phyloP scores from a whole-genome alignment of 2,329 filamentous ascomycete species.

The Alternaria ventricosa region DNA sequence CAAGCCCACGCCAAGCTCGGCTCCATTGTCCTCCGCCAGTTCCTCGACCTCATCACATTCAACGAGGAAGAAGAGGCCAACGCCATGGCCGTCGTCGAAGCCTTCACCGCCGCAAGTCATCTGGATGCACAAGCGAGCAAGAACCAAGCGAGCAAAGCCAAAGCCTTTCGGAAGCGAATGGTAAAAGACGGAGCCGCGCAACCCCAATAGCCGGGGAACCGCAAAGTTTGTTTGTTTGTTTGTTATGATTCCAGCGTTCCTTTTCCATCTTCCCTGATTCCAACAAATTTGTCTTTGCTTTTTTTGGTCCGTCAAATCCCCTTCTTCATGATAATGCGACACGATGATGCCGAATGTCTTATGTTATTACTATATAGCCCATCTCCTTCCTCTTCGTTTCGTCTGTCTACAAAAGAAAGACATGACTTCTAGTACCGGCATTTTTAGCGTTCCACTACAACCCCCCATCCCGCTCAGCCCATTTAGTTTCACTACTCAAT shows the following conservation, averaged over 20 bases:
- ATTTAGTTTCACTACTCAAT: constrained; percentile 8
- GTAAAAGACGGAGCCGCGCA: constrained; percentile 11
- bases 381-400: constrained; percentile 5
- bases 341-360: constrained; percentile 20
- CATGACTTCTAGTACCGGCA: not conserved
- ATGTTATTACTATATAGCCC: constrained; percentile 19
- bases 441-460: constrained; percentile 5
- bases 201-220: constrained; percentile 1
- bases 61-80: constrained; percentile 23
- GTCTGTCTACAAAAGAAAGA: too few species aligned
- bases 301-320: not conserved
- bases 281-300: constrained; percentile 2
- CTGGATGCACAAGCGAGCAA: constrained; percentile 30
- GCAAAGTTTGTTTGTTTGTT: constrained; percentile 3
- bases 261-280: not conserved
- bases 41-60: constrained; percentile 35
- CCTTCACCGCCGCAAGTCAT: constrained; percentile 35
- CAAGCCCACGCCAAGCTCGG: constrained; percentile 37
- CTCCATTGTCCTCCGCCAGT: constrained; percentile 33
- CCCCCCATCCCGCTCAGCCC: constrained; percentile 15
- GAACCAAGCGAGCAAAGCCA: constrained; percentile 27
- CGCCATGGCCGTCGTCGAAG: constrained; percentile 32
- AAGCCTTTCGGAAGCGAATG: constrained; percentile 34
- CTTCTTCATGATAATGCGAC: constrained; percentile 20
- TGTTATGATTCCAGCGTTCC: constrained; percentile 1